Percentiles rank a stretch among this genome's conserved stretches.
Evolutionary conservation across 2,329 filamentous ascomycete species (phyloP).

Genomic region (Epichloe brachyelytri): DNA sequence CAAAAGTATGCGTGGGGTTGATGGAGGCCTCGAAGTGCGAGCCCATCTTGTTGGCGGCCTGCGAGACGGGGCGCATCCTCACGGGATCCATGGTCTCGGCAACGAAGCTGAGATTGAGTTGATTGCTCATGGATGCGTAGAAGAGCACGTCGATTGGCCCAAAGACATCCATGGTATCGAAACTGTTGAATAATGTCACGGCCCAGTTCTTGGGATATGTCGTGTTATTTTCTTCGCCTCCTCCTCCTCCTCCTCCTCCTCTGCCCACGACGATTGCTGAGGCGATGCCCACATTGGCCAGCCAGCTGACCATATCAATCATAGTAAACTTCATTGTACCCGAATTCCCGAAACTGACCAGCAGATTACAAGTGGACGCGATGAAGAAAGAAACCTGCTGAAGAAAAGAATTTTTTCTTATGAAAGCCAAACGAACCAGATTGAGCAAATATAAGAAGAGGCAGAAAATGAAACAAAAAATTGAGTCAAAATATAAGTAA

Average conservation of each 20-base stretch:
- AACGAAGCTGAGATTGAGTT: constrained; percentile 26
- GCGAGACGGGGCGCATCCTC: constrained; percentile 17
- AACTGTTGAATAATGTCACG: constrained; percentile 3
- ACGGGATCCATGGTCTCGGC: constrained; percentile 26
- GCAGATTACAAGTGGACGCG: not conserved
- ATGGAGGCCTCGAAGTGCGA: constrained; percentile 21
- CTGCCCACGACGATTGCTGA: not conserved
- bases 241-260: not conserved
- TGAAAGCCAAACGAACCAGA: too few relatives aligned
- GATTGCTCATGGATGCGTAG: constrained; percentile 19
- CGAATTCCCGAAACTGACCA: not conserved
- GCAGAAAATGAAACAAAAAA: not conserved
- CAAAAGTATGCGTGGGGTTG: constrained; percentile 37
- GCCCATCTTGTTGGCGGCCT: constrained; percentile 6
- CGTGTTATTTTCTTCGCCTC: not conserved
- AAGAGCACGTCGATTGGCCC: constrained; percentile 32
- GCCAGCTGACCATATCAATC: not conserved
- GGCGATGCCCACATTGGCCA: not conserved
- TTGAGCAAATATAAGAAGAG: not conserved
- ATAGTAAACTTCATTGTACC: not conserved
- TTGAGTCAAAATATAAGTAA: not conserved
- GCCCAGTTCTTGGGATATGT: constrained; percentile 4
- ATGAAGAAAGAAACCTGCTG: too few relatives aligned
- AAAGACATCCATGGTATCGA: constrained; percentile 21
- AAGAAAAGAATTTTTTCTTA: too few relatives aligned